Evolutionary conservation across 805 yeast genomes (phyloP), one percentile per base, ranked within the genome.

Genomic region (Huiozyma sinensis): DNA sequence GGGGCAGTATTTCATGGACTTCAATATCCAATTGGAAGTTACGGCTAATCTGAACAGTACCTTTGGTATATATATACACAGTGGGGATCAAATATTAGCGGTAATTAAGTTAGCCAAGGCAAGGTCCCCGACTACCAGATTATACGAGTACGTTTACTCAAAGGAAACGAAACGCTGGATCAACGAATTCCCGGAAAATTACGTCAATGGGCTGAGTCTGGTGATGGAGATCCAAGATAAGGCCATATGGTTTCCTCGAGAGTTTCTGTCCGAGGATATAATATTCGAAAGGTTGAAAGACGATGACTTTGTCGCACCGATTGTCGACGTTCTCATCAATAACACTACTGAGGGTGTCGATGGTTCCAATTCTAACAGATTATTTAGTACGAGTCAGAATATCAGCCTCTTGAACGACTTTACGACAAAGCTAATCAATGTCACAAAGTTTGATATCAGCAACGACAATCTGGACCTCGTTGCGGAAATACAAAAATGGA

Each of bases 391-490:
- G 5, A 11, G n/a, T 9, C 9, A 8, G 3, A 31, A 31, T 9
- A 31, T 31, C n/a, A 8, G n/a, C n/a, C 38, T 60, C 4, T 46
- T 52, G 36, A 59, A 58, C 41, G 65, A 58, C 42, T 56, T 61
- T 36, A 61, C 64, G 6, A 52, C 63, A 11, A 48, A 50, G 8
- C 42, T 62, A 8, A 43, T 54, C 8, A 45, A 49, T 8, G 42
- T 57, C 7, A 46, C 43, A n/a, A 57, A 50, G 33, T 56, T 61
- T 40, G 52, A 58, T 40, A 49, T 62, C 6, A 53, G 61, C 43
- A 62, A 62, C 45, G 63, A 60, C 32, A 57, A 55, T 39, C 41
- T 60, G n/a, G 55, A 55, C 32, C 39, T 57, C n/a, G 33, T 59
- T 6, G 30, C 41, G 6, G 64, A 58, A 34, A 43, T 63, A 11